Conservation (phyloP, 306 rosid genomes). For the Inga leiocalycina region DNA sequence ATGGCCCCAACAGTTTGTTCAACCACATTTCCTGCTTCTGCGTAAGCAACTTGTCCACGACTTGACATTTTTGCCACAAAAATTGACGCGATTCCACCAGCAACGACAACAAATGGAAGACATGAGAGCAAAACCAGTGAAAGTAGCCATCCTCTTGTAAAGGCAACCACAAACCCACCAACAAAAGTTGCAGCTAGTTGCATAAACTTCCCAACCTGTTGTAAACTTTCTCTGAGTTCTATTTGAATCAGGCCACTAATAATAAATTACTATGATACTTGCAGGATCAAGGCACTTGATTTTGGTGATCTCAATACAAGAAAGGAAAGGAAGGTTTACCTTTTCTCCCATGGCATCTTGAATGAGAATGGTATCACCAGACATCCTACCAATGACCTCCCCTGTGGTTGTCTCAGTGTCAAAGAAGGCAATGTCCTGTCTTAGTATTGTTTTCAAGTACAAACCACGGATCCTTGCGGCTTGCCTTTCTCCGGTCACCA, state of each 20-base stretch:
- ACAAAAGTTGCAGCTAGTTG: conserved; percentile 69
- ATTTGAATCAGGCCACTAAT: conserved; percentile 1
- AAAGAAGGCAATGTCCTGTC: conserved; percentile 84
- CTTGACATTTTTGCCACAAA: conserved; percentile 65
- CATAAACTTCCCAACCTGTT: conserved; percentile 85
- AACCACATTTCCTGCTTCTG: conserved; percentile 82
- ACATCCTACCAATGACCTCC: conserved; percentile 88
- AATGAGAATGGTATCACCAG: conserved; percentile 91
- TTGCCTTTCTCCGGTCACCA: conserved; percentile 92
- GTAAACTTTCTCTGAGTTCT: conserved; percentile 10
- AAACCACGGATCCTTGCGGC: conserved; percentile 72
- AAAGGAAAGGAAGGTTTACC: conserved; percentile 38
- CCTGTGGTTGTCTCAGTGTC: conserved; percentile 86
- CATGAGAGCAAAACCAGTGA: conserved; percentile 64
- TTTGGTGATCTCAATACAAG: not conserved
- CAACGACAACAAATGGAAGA: conserved; percentile 56
- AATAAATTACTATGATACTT: not conserved
- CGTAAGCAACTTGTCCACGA: conserved; percentile 81
- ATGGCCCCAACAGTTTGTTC: conserved; percentile 87
- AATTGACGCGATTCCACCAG: conserved; percentile 51
- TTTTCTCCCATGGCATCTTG: conserved; percentile 96
- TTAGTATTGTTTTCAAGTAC: conserved; percentile 76
- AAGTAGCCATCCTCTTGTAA: conserved; percentile 73
- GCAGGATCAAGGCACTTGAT: not conserved
- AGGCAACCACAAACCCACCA: conserved; percentile 74